These are phyloP conservation scores for Fusarium agapanthi DNA, from an alignment of 2,329 filamentous ascomycete genomes.

Conservation along the genomic window DNA sequence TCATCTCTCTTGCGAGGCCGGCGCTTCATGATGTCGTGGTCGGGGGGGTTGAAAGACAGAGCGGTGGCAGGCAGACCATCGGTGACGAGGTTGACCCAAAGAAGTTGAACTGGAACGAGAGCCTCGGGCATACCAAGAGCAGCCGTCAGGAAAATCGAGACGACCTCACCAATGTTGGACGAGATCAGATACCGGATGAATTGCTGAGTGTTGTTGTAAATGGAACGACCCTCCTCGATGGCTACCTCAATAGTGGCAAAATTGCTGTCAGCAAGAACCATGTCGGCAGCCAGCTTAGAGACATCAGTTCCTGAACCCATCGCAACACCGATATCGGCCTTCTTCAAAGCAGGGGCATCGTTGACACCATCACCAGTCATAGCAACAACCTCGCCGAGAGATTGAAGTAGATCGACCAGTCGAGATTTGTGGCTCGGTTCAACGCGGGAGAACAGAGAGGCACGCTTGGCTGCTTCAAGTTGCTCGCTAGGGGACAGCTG, in stretches of 20 bases:
- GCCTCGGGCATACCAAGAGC: conserved; percentile 98
- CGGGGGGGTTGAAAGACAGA: conserved; percentile 97
- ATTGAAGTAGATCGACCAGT: conserved; percentile 94
- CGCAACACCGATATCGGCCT: conserved; percentile 97
- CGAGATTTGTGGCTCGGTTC: conserved; percentile 98
- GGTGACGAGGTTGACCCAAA: conserved; percentile 99
- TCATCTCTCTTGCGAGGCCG: conserved; percentile 92
- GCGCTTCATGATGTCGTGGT: conserved; percentile 96
- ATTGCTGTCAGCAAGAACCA: conserved; percentile 98
- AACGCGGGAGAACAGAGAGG: conserved; percentile 93
- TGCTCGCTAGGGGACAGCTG: conserved; percentile 80
- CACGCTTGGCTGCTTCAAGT: conserved; percentile 82
- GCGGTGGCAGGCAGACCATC: conserved; percentile 97
- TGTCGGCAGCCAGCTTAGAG: conserved; percentile 94
- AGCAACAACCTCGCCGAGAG: conserved; percentile 90
- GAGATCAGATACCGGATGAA: conserved; percentile 99
- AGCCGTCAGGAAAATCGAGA: conserved; percentile 97
- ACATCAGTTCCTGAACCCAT: conserved; percentile 99
- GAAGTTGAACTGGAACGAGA: conserved; percentile 92
- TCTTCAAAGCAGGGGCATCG: conserved; percentile 96
- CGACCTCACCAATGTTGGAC: conserved; percentile 98
- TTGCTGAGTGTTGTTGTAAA: conserved; percentile 99
- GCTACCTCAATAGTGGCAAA: conserved; percentile 97
- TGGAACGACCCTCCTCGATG: conserved; percentile 95
- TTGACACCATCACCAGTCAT: conserved; percentile 99